phyloP scores from a whole-genome alignment of 2,329 filamentous ascomycete genomes.

The Colletotrichum somersetense region DNA sequence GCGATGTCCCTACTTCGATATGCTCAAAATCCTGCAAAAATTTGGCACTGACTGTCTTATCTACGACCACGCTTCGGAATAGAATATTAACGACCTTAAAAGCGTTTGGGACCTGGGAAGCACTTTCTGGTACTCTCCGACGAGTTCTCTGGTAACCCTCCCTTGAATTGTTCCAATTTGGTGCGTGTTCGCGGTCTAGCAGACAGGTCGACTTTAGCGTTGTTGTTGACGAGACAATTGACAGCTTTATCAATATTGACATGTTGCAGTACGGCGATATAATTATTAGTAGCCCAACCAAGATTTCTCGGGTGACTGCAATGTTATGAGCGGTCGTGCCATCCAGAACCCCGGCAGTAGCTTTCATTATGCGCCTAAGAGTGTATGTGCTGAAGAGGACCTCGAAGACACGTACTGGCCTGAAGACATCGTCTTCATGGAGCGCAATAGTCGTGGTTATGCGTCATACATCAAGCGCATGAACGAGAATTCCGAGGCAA shows the following conservation, averaged over 20 bases:
- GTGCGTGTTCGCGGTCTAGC: constrained; percentile 83
- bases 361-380: constrained; percentile 79
- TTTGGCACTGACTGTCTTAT: constrained; percentile 92
- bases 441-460: constrained; percentile 96
- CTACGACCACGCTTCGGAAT: constrained; percentile 82
- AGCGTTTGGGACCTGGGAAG: constrained; percentile 77
- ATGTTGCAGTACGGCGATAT: constrained; percentile 91
- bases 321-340: constrained; percentile 93
- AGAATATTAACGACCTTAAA: constrained; percentile 86
- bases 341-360: constrained; percentile 75
- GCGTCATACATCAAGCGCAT: constrained; percentile 84
- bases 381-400: constrained; percentile 66
- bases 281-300: constrained; percentile 94
- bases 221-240: constrained; percentile 95
- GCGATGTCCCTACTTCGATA: constrained; percentile 88
- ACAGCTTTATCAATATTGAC: constrained; percentile 96
- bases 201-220: constrained; percentile 86
- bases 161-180: constrained; percentile 87
- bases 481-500: constrained; percentile 86
- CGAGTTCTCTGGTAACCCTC: constrained; percentile 94
- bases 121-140: constrained; percentile 87
- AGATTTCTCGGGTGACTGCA: constrained; percentile 98
- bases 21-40: constrained; percentile 93
- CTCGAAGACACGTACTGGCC: constrained; percentile 95
- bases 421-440: constrained; percentile 94